Evolutionary conservation across 768 basidiomycete species (phyloP).

Genomic region (Lanmaoa pseudosensibilis): DNA sequence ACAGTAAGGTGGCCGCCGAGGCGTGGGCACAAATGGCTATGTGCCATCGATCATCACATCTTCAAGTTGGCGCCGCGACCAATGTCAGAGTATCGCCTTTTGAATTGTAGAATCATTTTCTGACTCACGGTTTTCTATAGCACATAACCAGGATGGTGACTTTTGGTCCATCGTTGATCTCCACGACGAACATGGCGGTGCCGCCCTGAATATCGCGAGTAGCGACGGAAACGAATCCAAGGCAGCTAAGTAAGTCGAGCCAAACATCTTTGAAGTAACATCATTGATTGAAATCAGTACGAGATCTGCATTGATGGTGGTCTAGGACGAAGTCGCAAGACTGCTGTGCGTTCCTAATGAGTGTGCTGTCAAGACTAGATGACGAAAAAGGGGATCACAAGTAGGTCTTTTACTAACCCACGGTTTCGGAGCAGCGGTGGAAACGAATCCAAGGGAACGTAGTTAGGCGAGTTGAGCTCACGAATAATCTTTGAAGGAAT

Average conservation of each 20-base stretch:
- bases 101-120: neutral
- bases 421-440: too few relatives aligned
- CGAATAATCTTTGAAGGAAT: too few relatives aligned
- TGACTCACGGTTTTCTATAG: slow-evolving; percentile 36
- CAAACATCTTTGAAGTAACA: neutral
- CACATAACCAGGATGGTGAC: slow-evolving; percentile 67
- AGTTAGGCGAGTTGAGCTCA: too few relatives aligned
- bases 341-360: neutral
- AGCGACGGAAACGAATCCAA: neutral
- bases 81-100: neutral
- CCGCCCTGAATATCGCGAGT: slow-evolving; percentile 85
- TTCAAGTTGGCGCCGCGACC: too few relatives aligned
- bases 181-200: slow-evolving; percentile 93
- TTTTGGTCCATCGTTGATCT: slow-evolving; percentile 82
- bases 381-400: too few relatives aligned
- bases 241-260: neutral
- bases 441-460: neutral
- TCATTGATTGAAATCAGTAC: too few relatives aligned
- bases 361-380: neutral
- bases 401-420: too few relatives aligned
- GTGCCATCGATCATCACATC: neutral
- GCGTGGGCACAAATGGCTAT: neutral
- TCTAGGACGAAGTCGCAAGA: neutral
- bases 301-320: neutral
- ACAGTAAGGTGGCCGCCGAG: neutral